Base-by-base conservation (phyloP, 805 yeast genomes). In the Zygosaccharomyces siamensis region DNA sequence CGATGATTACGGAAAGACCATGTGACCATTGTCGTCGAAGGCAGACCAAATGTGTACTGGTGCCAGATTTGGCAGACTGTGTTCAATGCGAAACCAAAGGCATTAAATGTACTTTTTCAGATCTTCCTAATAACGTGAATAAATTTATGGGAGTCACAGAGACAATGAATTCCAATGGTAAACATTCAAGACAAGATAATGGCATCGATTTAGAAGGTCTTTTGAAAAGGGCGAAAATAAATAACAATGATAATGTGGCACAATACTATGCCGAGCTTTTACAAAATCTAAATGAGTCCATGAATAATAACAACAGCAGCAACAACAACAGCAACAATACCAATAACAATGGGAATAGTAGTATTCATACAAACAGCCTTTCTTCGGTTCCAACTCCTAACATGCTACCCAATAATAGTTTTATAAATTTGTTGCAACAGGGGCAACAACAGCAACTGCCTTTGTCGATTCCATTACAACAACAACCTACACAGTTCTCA, bases 1-100 rank as follows among this genome's bases (percentile, higher is more conserved):
- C 56, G 1, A 40, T 39, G 8, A 46, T 48, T 14, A 55, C 55
- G 6, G 57, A 53, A 16, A 52, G 56, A 6, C 92, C 95, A 0
- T 89, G 97, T 62, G 96, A 87, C 61, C 88, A 83, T 56, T 90
- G 97, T 66, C 74, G 95, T 37, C 72, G 89, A 49, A 74, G 90
- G 42, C 87, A 86, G 61, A 84, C 85, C 20, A 80, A 86, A 55
- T 90, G 97, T 71, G 83, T 86, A 23, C 72, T 82, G 56, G 72
- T 78, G 1, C 84, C 87, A 2, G 81, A 79, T 50, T 67, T 82
- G 42, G 71, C 75, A 46, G 79, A 77, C 56, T 89, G 95, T 68
- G 80, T 79, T 36, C 84, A 83, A 60, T 89, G 95, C 70, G 93
- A 84, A 60, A 71, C 82, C 30, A 86, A 81, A 61, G 82, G 83